A percentile compares a stretch with the other conserved stretches of the same genome.
Evolutionary conservation across 495 filamentous ascomycete genomes (phyloP).

Genomic region (Hypoxylon cercidicola): DNA sequence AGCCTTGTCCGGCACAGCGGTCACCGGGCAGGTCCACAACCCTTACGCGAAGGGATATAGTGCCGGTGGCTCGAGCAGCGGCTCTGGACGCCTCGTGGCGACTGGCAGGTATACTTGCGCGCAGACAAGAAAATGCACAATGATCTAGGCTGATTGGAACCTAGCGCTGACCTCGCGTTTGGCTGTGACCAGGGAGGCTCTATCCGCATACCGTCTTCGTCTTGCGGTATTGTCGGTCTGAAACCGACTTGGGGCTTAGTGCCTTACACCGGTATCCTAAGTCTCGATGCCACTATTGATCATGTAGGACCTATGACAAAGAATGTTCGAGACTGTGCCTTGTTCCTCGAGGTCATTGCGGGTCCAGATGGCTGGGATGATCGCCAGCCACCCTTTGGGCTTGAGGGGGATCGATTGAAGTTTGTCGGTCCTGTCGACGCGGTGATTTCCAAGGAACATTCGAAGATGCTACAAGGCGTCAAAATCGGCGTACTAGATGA

Average conservation of each 20-base stretch:
- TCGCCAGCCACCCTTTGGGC: constrained; percentile 54
- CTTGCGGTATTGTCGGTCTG: constrained; percentile 59
- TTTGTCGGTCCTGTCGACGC: constrained; percentile 43
- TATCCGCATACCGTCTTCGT: constrained; percentile 64
- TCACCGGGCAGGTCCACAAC: constrained; percentile 63
- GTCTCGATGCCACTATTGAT: constrained; percentile 58
- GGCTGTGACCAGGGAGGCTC: constrained; percentile 71
- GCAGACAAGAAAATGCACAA: too few species aligned
- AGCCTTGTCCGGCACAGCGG: constrained; percentile 54
- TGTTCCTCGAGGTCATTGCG: constrained; percentile 62
- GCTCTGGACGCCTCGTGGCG: constrained; percentile 65
- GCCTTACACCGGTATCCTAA: constrained; percentile 60
- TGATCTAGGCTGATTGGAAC: too few species aligned
- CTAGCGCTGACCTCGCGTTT: constrained; percentile 66
- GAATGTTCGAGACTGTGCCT: constrained; percentile 61
- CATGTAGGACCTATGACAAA: constrained; percentile 61
- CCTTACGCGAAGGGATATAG: constrained; percentile 61
- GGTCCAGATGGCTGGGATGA: constrained; percentile 69
- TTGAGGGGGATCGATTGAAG: constrained; percentile 51
- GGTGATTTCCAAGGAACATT: constrained; percentile 20
- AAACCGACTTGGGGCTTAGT: constrained; percentile 63
- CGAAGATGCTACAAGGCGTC: constrained; percentile 56
- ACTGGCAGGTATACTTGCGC: too few species aligned
- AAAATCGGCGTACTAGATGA: constrained; percentile 64
- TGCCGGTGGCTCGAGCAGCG: constrained; percentile 67